Percentiles rank a stretch among this genome's conserved stretches.
phyloP scores from a whole-genome alignment of 2,329 filamentous ascomycete species.

The Trichoderma sp. region DNA sequence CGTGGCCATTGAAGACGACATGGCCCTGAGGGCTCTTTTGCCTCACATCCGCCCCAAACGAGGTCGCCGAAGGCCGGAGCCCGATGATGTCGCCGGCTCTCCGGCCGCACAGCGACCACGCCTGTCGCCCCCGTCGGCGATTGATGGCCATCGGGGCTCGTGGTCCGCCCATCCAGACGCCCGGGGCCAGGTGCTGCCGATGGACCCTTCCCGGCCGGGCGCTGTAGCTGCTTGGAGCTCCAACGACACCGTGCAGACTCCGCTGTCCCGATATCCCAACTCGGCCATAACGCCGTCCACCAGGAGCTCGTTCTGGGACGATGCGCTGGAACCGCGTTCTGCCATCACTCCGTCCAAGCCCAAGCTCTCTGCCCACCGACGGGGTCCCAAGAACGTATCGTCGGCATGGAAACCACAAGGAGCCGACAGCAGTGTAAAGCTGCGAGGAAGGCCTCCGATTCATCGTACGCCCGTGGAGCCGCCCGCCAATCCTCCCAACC shows the following conservation, averaged over 20 bases:
- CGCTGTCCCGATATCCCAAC: constrained; percentile 71
- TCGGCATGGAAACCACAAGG: constrained; percentile 82
- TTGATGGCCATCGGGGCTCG: constrained; percentile 43
- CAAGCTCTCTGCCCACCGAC: constrained; percentile 55
- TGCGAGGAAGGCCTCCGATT: constrained; percentile 78
- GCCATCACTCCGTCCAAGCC: constrained; percentile 70
- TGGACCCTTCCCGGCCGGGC: constrained; percentile 43
- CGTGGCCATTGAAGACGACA: constrained; percentile 83
- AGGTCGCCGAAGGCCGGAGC: constrained; percentile 66
- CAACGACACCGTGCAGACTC: constrained; percentile 62
- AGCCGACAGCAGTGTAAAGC: constrained; percentile 65
- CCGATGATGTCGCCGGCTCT: constrained; percentile 53
- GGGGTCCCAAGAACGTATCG: constrained; percentile 83
- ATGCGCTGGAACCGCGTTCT: constrained; percentile 67
- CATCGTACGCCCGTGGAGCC: constrained; percentile 64
- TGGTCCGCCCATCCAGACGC: constrained; percentile 53
- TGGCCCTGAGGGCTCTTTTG: constrained; percentile 81
- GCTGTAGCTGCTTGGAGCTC: constrained; percentile 36
- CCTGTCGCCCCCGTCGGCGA: constrained; percentile 55
- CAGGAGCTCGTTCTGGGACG: constrained; percentile 58
- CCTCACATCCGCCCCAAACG: constrained; percentile 72
- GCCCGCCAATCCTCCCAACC: constrained; percentile 56
- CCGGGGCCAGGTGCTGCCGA: constrained; percentile 40
- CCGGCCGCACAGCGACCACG: constrained; percentile 64
- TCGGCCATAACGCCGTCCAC: constrained; percentile 74